Evolutionary conservation across 176 grass and related monocot species (phyloP), one percentile per base, ranked within the genome.

Genomic region (Phyllostachys edulis): DNA sequence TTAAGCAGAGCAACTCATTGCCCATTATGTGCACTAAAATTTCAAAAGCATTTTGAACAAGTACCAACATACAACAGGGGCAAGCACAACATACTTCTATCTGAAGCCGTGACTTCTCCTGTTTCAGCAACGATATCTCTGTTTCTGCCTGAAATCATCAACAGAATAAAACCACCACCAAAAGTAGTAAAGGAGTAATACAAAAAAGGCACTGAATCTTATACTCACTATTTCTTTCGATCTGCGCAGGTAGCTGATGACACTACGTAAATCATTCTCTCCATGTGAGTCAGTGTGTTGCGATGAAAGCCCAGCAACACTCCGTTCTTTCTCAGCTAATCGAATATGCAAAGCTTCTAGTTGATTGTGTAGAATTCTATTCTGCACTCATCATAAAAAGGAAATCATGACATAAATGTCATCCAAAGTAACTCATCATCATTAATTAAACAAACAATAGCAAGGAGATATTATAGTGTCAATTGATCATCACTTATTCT

Each of bases 151-250:
- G 88, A 78, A 93, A 90, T 44, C 68, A 52, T 77, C 62, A 36
- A 73, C 10, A 67, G 34, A 50, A 63, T 82, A 55, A 75, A 87
- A 64, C 32, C 45, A 84, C 17, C 9, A 42, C 37, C 5, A 72
- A 17, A n/a, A 46, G 21, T 39, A 85, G 42, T 13, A 64, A 63
- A 68, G 44, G 10, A 51, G 39, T 42, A 24, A 50, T 15, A 54
- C 5, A 29, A 29, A 29, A 61, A 46, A 42, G 7, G 2, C 62
- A 39, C 6, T 18, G 26, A 63, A 85, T 77, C 29, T 7, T 82
- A 79, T 42, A 86, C 96, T 89, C 90, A 99, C 96, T 81, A 99
- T 99, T 89, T 99, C 93, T 87, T 99, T 96, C 23, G 96, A 96
- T 78, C 90, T 93, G 65, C 96, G 91, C 79, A 94, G 77, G 88